A percentile compares a stretch with the other conserved stretches of the same genome.
These are phyloP conservation scores for Corymbia calophylla DNA, from an alignment of 441 rosid genomes.

Conservation along the genomic window DNA sequence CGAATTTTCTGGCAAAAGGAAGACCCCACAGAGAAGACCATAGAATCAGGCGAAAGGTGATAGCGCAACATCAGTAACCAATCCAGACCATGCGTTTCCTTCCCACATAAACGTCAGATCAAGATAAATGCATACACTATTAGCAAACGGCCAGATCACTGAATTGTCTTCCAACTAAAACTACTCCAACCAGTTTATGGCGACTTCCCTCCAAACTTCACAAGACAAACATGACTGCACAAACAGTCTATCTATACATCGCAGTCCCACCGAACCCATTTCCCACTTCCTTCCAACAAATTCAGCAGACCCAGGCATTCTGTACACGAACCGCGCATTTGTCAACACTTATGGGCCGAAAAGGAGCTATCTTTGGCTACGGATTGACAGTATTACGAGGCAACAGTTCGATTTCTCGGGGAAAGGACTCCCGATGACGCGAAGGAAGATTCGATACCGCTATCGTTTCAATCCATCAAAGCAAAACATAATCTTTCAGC, in stretches of 20 bases:
- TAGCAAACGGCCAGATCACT: not conserved
- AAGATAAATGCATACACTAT: not conserved
- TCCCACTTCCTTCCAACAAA: not conserved
- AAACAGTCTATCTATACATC: not conserved
- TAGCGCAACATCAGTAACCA: not conserved
- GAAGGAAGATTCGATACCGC: not conserved
- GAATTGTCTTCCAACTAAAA: not conserved
- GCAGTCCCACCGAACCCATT: not conserved
- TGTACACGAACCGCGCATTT: not conserved
- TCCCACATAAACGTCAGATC: not conserved
- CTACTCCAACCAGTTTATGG: not conserved
- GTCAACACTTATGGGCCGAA: not conserved
- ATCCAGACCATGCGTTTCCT: not conserved
- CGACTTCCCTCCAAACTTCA: not conserved
- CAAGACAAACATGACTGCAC: not conserved
- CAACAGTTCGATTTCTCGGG: not conserved
- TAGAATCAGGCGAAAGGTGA: not conserved
- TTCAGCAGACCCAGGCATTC: not conserved
- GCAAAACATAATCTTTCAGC: not conserved
- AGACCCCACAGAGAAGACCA: not conserved
- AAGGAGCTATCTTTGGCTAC: not conserved
- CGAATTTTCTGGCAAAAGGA: not conserved
- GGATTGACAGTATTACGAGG: not conserved
- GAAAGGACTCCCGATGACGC: not conserved
- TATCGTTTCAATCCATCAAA: not conserved